phyloP scores from a whole-genome alignment of 495 filamentous ascomycete species.

The Podospora comata region DNA sequence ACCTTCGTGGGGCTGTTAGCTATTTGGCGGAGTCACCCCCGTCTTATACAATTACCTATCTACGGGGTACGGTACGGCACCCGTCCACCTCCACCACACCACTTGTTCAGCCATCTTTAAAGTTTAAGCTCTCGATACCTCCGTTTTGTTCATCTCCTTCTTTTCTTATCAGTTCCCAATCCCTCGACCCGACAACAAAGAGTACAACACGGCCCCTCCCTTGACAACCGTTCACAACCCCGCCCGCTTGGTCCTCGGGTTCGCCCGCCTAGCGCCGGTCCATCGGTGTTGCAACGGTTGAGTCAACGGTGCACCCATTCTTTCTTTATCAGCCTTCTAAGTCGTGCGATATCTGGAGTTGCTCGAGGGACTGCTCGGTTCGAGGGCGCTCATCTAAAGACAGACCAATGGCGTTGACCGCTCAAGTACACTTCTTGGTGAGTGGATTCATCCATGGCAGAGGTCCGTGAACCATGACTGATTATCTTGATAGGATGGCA shows the following conservation, averaged over 20 bases:
- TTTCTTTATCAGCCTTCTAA: neutral
- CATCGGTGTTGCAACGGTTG: neutral
- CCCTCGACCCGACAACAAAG: neutral
- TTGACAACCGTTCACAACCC: neutral
- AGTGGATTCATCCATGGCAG: slow-evolving; percentile 22
- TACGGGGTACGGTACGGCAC: neutral
- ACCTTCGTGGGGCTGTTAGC: neutral
- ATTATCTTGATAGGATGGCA: slow-evolving; percentile 64
- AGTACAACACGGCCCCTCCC: neutral
- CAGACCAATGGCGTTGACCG: slow-evolving; percentile 44
- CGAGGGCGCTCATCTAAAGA: neutral
- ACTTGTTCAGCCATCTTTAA: neutral
- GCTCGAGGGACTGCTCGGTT: neutral
- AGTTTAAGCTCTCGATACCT: neutral
- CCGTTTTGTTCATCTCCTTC: neutral
- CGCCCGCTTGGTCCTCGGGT: neutral
- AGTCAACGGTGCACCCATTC: neutral
- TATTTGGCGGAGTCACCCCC: neutral
- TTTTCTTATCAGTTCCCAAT: neutral
- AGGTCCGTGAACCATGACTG: slow-evolving; percentile 5
- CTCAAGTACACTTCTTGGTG: slow-evolving; percentile 57
- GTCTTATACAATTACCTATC: neutral
- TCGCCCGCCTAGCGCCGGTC: neutral
- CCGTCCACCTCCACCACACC: neutral
- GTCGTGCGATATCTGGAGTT: neutral